These are phyloP conservation scores for Globisporangium takayamanum DNA, from an alignment of 352 stramenopile species.

Conservation along the genomic window DNA sequence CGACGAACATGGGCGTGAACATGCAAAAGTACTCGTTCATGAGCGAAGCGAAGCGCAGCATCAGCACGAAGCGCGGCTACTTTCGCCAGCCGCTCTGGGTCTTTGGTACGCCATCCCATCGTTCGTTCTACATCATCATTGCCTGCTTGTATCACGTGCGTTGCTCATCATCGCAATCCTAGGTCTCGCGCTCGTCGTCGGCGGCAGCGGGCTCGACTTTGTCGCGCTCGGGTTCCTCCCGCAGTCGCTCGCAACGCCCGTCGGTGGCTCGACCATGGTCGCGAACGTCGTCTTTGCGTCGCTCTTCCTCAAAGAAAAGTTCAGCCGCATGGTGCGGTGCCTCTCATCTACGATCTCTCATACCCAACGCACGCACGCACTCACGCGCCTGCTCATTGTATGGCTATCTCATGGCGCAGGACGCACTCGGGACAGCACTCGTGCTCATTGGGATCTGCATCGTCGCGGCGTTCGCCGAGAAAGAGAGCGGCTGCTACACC, in stretches of 20 bases:
- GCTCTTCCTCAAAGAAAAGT: constrained; percentile 71
- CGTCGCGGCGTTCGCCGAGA: constrained; percentile 73
- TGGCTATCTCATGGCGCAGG: constrained; percentile 11
- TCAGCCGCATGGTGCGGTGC: constrained; percentile 29
- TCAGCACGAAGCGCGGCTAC: constrained; percentile 67
- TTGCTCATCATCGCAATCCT: background rate
- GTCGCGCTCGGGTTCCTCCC: constrained; percentile 72
- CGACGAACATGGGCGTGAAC: constrained; percentile 84
- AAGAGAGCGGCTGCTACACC: constrained; percentile 71
- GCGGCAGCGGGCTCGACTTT: constrained; percentile 71
- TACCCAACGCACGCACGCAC: background rate
- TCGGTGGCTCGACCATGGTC: constrained; percentile 78
- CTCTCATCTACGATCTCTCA: too few species aligned
- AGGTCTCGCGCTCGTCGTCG: constrained; percentile 58
- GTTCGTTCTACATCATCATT: background rate
- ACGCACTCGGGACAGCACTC: constrained; percentile 58
- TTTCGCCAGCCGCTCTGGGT: constrained; percentile 70
- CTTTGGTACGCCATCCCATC: constrained; percentile 25
- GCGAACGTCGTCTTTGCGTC: constrained; percentile 82
- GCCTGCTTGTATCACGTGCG: background rate
- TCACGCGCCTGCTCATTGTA: background rate
- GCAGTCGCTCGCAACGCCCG: constrained; percentile 71
- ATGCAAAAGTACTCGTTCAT: constrained; percentile 89
- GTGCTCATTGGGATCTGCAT: constrained; percentile 72
- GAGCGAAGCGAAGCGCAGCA: constrained; percentile 54